Evolutionary conservation across 2,329 filamentous ascomycete genomes (phyloP), one percentile per base, ranked within the genome.

Genomic region (Calonectria pauciramosa): DNA sequence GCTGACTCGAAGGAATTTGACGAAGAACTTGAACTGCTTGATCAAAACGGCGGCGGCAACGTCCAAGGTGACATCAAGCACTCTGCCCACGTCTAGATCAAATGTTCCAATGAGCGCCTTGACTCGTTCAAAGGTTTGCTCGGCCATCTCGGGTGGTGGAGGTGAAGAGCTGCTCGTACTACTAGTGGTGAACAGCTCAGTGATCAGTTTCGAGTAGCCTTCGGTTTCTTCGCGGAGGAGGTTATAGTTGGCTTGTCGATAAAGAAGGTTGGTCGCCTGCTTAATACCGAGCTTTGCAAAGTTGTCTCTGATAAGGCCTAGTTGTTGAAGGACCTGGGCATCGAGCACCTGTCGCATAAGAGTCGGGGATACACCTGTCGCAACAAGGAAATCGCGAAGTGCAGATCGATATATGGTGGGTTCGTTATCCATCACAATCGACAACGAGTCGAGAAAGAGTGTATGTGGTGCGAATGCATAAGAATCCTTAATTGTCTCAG

Each of bases 31-130:
- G 83, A 94, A 96, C 78, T 98, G 95, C 82, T 97, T 97, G 81
- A 99, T 95, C 68, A 99, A 91, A 0, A 98, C 94, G 16, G 96
- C 95, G 1, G 97, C 97, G 82, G 98, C 98, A 38, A 99, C 96
- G 82, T 99, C 97, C 23, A 99, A 90, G 0, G 96, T 97, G 28
- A 99, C 95, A 83, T 99, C 97, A 14, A 99, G 90, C 6, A 97
- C 96, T 81, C 97, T 92, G 64, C 97, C 97, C 47, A 98, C 97
- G 83, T 99, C 97, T 76, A 99, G 90, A 84, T 99, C 96, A 82
- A 99, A 99, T 10, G 97, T 97, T 71, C 97, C 97, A 78, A 99
- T 98, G 80, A 99, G 91, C 20, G 95, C 96, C 85, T 98, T 98
- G 76, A 99, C 94, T 77, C 93, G 93, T 83, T 98, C 95, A 80